Evolutionary conservation across 495 filamentous ascomycete species (phyloP).

Genomic region (Daldinia bambusicola): DNA sequence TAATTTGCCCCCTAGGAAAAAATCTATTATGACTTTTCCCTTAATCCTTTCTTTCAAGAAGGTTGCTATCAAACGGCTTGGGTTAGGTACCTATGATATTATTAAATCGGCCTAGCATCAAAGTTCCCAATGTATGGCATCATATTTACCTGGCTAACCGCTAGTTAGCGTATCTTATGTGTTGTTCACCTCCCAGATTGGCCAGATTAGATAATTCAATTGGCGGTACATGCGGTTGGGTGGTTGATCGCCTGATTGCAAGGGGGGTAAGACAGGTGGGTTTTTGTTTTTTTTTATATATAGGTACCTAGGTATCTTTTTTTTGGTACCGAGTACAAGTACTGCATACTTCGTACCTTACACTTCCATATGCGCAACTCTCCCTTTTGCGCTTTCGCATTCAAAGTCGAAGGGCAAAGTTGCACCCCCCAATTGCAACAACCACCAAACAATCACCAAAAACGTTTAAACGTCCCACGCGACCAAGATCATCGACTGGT

Average conservation of each 20-base stretch:
- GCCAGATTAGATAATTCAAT: slow-evolving; percentile 30
- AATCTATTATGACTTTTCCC: background rate
- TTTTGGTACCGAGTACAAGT: no score
- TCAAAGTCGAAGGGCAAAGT: slow-evolving; percentile 13
- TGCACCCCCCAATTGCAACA: slow-evolving; percentile 29
- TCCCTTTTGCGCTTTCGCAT: background rate
- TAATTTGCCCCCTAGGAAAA: background rate
- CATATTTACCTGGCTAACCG: slow-evolving; percentile 38
- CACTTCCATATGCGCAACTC: background rate
- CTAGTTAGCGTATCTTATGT: slow-evolving; percentile 19
- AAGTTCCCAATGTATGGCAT: slow-evolving; percentile 30
- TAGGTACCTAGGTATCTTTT: no score
- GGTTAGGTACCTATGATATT: background rate
- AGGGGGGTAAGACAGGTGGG: background rate
- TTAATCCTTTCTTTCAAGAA: slow-evolving; percentile 7
- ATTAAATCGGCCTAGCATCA: slow-evolving; percentile 16
- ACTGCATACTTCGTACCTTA: background rate
- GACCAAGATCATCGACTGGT: slow-evolving; percentile 43
- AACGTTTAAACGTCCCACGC: slow-evolving; percentile 34
- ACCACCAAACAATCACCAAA: slow-evolving; percentile 10
- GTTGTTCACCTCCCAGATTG: slow-evolving; percentile 23
- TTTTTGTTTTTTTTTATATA: no score
- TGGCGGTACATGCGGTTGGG: slow-evolving; percentile 30
- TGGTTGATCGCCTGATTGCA: slow-evolving; percentile 5
- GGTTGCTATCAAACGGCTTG: background rate